These are phyloP conservation scores for Cryptococcus neoformans DNA, from an alignment of 1,284 basidiomycete genomes.

Conservation along the genomic window DNA sequence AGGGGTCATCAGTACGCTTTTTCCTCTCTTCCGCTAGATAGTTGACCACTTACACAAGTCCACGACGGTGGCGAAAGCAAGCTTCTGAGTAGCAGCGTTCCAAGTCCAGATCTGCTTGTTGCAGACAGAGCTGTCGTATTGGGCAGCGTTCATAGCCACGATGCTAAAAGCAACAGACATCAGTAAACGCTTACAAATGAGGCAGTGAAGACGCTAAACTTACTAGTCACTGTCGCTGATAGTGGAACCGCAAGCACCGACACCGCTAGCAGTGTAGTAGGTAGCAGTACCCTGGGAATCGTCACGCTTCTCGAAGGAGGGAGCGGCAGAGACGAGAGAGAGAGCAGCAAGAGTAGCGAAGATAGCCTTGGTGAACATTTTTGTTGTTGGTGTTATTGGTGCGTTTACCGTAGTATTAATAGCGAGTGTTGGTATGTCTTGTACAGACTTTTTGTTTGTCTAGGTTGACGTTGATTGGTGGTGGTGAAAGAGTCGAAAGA, in stretches of 20 bases:
- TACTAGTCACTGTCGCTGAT: conserved; percentile 23
- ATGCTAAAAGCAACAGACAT: conserved; percentile 11
- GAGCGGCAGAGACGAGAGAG: conserved; percentile 13
- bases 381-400: conserved; percentile 1
- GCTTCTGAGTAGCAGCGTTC: conserved; percentile 58
- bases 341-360: conserved; percentile 13
- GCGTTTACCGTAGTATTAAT: background rate
- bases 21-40: background rate
- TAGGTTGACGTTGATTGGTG: background rate
- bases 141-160: conserved; percentile 38
- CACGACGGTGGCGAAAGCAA: conserved; percentile 61
- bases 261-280: conserved; percentile 28
- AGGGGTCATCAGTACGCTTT: background rate
- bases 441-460: background rate
- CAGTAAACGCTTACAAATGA: background rate
- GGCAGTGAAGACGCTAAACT: conserved; percentile 1
- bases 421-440: background rate
- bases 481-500: background rate
- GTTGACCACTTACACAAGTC: conserved; percentile 34
- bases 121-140: conserved; percentile 55
- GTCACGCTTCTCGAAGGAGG: conserved; percentile 10
- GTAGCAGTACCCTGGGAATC: conserved; percentile 19
- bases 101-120: conserved; percentile 60
- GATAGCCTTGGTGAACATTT: conserved; percentile 15
- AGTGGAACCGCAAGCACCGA: conserved; percentile 30